These are phyloP conservation scores for Pseudofabraea citricarpa DNA, from an alignment of 2,329 filamentous ascomycete genomes.

Conservation along the genomic window DNA sequence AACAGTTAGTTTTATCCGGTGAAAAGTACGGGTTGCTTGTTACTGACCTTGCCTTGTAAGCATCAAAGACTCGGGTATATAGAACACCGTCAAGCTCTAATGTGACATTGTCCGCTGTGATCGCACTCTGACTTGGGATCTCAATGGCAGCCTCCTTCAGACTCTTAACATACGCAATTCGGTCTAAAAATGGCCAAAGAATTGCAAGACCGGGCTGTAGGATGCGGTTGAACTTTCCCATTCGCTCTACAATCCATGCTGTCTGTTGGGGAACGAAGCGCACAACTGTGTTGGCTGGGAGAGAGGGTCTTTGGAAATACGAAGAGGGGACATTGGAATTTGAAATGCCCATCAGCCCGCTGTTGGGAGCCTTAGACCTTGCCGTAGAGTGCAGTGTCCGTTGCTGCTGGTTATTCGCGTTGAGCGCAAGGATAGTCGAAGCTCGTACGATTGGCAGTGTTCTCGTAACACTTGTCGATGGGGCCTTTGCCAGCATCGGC, in stretches of 20 bases:
- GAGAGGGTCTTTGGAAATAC: slow-evolving; percentile 71
- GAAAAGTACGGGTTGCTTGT: too few species aligned
- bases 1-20: slow-evolving; percentile 1
- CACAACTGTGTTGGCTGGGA: slow-evolving; percentile 91
- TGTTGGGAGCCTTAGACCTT: slow-evolving; percentile 20
- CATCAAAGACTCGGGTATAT: slow-evolving; percentile 94
- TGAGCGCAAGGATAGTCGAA: slow-evolving; percentile 13
- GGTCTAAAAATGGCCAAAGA: slow-evolving; percentile 84
- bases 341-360: slow-evolving; percentile 22
- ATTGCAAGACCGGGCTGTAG: slow-evolving; percentile 87
- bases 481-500: slow-evolving; percentile 16
- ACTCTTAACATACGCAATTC: slow-evolving; percentile 96
- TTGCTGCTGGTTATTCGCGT: slow-evolving; percentile 17
- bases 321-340: slow-evolving; percentile 50
- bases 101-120: slow-evolving; percentile 97
- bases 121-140: slow-evolving; percentile 95
- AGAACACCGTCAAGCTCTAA: slow-evolving; percentile 92
- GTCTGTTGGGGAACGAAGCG: slow-evolving; percentile 99
- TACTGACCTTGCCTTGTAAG: slow-evolving; percentile 97
- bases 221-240: slow-evolving; percentile 96
- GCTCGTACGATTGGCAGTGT: slow-evolving; percentile 15
- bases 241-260: slow-evolving; percentile 98
- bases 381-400: slow-evolving; percentile 22
- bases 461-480: slow-evolving; percentile 11
- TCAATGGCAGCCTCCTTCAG: slow-evolving; percentile 95